Conservation (phyloP, 1,284 basidiomycete genomes). For the Marasmius oreades region DNA sequence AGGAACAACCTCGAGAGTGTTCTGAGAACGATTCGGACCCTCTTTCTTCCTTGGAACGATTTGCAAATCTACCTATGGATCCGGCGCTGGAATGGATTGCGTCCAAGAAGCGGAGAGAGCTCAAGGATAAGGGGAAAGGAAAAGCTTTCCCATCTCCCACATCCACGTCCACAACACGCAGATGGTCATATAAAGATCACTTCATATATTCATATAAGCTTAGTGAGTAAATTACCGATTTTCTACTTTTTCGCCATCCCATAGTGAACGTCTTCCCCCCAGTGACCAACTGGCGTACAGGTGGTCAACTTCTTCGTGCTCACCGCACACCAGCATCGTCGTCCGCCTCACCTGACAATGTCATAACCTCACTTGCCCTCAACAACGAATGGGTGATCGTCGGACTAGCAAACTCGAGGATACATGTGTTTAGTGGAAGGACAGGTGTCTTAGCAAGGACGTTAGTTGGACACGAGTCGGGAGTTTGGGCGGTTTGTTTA, state of each 20-base stretch:
- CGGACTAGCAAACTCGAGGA: conserved; percentile 84
- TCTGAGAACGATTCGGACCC: background rate
- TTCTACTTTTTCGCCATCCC: background rate
- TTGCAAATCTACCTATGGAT: conserved; percentile 34
- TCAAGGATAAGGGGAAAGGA: conserved; percentile 14
- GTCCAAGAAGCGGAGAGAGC: conserved; percentile 24
- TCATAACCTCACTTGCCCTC: conserved; percentile 86
- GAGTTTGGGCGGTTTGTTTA: conserved; percentile 91
- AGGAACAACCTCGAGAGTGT: background rate
- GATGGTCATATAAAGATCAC: conserved; percentile 62
- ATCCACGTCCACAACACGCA: conserved; percentile 18
- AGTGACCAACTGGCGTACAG: conserved; percentile 86
- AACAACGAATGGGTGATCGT: conserved; percentile 87
- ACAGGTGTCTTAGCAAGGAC: conserved; percentile 80
- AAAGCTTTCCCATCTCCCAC: conserved; percentile 18
- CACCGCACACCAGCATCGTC: conserved; percentile 57
- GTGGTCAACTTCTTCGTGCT: conserved; percentile 73
- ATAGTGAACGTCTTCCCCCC: conserved; percentile 6
- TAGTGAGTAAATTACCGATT: conserved; percentile 49
- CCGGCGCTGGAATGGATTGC: conserved; percentile 35
- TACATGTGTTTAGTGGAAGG: conserved; percentile 83
- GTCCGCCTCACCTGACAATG: conserved; percentile 50
- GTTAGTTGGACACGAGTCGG: conserved; percentile 81
- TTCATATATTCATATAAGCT: conserved; percentile 80
- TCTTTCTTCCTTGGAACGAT: conserved; percentile 22